Conservation (phyloP, 257 asterid genomes). For the Ocimum tenuiflorum region DNA sequence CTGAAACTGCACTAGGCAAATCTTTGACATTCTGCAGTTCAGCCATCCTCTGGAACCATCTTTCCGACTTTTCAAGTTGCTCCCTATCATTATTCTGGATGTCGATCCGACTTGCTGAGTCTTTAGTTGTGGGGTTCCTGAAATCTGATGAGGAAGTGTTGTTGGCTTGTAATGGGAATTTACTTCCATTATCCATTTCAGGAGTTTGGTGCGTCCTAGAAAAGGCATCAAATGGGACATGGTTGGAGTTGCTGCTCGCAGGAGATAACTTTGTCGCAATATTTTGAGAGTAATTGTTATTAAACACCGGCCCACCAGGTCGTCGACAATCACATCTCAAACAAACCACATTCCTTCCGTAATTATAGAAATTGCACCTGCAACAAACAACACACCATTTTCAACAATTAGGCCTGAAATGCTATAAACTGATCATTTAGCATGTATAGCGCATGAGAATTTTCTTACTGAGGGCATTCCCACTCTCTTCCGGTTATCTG, state of each 20-base stretch:
- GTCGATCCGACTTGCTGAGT: slow-evolving; percentile 19
- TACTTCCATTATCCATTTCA: slow-evolving; percentile 12
- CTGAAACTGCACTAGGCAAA: slow-evolving; percentile 51
- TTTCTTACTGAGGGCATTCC: slow-evolving; percentile 89
- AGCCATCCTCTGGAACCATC: slow-evolving; percentile 62
- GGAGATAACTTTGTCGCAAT: slow-evolving; percentile 18
- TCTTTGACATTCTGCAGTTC: slow-evolving; percentile 71
- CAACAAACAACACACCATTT: neutral
- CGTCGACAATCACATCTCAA: slow-evolving; percentile 68
- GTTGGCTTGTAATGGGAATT: neutral
- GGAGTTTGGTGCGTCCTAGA: slow-evolving; percentile 26
- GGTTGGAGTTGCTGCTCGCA: slow-evolving; percentile 20
- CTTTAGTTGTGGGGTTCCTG: too few relatives aligned
- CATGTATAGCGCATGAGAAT: neutral
- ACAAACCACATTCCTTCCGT: slow-evolving; percentile 71
- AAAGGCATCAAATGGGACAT: slow-evolving; percentile 31
- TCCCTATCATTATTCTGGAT: slow-evolving; percentile 31
- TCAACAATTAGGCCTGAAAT: slow-evolving; percentile 6
- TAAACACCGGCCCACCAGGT: slow-evolving; percentile 44
- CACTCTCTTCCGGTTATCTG: slow-evolving; percentile 83
- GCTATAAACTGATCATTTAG: slow-evolving; percentile 2
- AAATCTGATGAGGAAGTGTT: slow-evolving; percentile 12
- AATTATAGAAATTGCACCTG: slow-evolving; percentile 79
- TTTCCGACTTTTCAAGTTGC: slow-evolving; percentile 48
- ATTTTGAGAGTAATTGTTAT: slow-evolving; percentile 24